Base-by-base conservation (phyloP, 2,329 filamentous ascomycete genomes). In the Claviceps fusiformis region DNA sequence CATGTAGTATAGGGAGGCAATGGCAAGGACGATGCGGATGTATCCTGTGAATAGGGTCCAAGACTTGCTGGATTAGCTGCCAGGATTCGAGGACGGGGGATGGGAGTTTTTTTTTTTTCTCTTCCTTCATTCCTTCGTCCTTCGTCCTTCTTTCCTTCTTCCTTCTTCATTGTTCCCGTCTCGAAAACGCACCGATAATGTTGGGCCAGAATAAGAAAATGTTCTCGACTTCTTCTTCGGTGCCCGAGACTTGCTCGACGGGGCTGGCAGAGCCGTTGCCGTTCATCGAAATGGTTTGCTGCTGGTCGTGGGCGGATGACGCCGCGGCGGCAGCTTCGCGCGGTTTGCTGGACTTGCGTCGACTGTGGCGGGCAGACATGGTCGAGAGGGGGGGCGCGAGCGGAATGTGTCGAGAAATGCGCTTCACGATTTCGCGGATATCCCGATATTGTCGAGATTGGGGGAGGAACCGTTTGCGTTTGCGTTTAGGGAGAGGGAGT, bases 1-100 rank as follows among this genome's bases (percentile, higher is more conserved):
- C 93, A 98, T 98, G 76, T 96, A 98, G 76, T 97, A 95, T 61
- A 98, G 83, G 33, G 93, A 96, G 50, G 87, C 89, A 64, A 96
- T 75, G 63, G 91, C 90, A 61, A 92, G 80, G 60, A 92, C 73
- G 65, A 93, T 86, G 64, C 88, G 84, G 56, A 74, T 78, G 71
- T 92, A 92, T 62, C 87, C 87, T 90, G 54, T 33, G 10, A 37
- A 11, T 6, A 48, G 31, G 13, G 9, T 2, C 7, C 13, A 46
- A 59, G 24, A 45, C 19, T 45, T 13, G 3, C 3, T 2, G 9
- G 10, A 11, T 52, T 52, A 52, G 50, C 50, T 44, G 35, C 15
- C 50, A 52, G 15, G 27, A 33, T 29, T 29, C 10, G 19, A 7
- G 39, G 15, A 41, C 3, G 11, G 17, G 15, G 44, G 24, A 50